Percentiles rank a stretch among this genome's conserved stretches.
These are phyloP conservation scores for Prosopis cineraria DNA, from an alignment of 306 rosid species.

Conservation along the genomic window DNA sequence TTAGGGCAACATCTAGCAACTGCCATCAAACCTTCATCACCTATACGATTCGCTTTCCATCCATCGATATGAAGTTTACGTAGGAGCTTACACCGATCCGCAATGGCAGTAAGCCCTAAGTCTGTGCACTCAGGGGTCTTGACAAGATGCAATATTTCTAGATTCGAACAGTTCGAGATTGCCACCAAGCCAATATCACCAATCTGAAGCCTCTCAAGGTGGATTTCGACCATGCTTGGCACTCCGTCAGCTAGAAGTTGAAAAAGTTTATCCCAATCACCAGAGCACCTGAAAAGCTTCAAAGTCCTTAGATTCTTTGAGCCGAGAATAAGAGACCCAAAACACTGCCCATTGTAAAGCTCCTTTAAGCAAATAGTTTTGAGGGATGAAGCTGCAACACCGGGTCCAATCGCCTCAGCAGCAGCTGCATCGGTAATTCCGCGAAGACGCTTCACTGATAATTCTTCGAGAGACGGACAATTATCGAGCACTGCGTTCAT, in stretches of 20 bases:
- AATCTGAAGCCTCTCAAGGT: constrained; percentile 89
- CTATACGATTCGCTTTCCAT: constrained; percentile 88
- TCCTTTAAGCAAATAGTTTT: constrained; percentile 81
- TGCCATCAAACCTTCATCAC: constrained; percentile 81
- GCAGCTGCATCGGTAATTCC: constrained; percentile 67
- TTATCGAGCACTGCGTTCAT: constrained; percentile 88
- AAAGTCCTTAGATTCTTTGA: constrained; percentile 77
- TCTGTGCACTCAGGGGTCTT: constrained; percentile 94
- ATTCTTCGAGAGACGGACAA: constrained; percentile 74
- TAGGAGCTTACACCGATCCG: constrained; percentile 77
- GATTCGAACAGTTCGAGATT: constrained; percentile 66
- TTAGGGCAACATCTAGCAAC: constrained; percentile 81
- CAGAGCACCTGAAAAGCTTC: constrained; percentile 89
- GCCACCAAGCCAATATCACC: constrained; percentile 75
- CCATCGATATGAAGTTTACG: constrained; percentile 97
- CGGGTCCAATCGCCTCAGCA: constrained; percentile 82
- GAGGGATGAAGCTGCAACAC: constrained; percentile 62
- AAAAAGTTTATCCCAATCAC: constrained; percentile 93
- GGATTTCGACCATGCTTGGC: constrained; percentile 68
- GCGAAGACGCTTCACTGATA: constrained; percentile 90
- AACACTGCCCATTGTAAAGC: constrained; percentile 87
- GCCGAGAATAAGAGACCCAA: constrained; percentile 81
- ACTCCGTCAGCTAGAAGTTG: constrained; percentile 47
- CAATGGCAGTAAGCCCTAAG: constrained; percentile 63
- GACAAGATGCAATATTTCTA: constrained; percentile 91